phyloP scores from a whole-genome alignment of 352 stramenopile species.

The Pythium periplocum region DNA sequence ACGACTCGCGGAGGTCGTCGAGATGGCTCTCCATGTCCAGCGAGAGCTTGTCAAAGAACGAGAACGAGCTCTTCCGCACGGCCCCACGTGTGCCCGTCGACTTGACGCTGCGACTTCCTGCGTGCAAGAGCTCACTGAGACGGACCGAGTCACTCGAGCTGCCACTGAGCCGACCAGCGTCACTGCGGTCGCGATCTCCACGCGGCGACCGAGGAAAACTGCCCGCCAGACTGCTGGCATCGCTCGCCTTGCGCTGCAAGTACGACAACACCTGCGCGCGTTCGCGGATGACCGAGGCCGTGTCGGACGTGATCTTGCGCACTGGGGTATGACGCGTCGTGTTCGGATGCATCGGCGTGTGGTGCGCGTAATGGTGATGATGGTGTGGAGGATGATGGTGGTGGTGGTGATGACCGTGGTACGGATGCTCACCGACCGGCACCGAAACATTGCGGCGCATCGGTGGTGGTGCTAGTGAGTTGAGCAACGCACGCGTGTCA shows the following conservation, averaged over 20 bases:
- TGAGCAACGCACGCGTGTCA: conserved; percentile 3
- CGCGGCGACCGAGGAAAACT: conserved; percentile 51
- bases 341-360: not conserved
- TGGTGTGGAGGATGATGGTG: conserved; percentile 11
- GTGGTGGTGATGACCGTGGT: conserved; percentile 18
- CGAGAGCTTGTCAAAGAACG: conserved; percentile 84
- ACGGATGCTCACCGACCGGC: conserved; percentile 10
- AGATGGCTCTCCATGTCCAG: conserved; percentile 56
- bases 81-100: conserved; percentile 18
- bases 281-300: conserved; percentile 69
- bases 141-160: conserved; percentile 68
- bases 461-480: conserved; percentile 7
- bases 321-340: not conserved
- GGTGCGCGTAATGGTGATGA: conserved; percentile 3
- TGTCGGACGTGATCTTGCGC: conserved; percentile 30
- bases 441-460: conserved; percentile 20
- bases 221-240: conserved; percentile 67
- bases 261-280: conserved; percentile 84
- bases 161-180: conserved; percentile 41
- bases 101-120: conserved; percentile 40
- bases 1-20: conserved; percentile 44
- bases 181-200: conserved; percentile 17
- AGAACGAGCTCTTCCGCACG: conserved; percentile 74
- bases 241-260: conserved; percentile 79
- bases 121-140: conserved; percentile 35